Percentiles rank a stretch among this genome's conserved stretches.
These are phyloP conservation scores for Eurotiales sp. DNA, from an alignment of 2,329 filamentous ascomycete species.

Conservation along the genomic window DNA sequence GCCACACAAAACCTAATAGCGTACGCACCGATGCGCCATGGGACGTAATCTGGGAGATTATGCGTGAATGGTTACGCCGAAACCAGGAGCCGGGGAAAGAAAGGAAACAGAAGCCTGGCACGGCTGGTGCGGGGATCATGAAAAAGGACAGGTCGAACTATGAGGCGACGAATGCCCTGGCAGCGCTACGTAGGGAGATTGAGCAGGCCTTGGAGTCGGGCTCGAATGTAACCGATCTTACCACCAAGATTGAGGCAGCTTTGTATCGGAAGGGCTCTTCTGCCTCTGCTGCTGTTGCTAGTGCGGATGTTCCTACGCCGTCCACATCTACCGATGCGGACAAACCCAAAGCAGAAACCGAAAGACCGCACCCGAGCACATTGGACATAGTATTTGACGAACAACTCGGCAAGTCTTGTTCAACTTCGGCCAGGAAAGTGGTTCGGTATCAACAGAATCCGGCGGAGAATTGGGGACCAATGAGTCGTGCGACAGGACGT, in stretches of 20 bases:
- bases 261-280: conserved; percentile 35
- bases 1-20: conserved; percentile 83
- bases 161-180: conserved; percentile 28
- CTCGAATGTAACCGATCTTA: conserved; percentile 35
- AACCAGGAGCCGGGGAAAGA: conserved; percentile 74
- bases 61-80: conserved; percentile 86
- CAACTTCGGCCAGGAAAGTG: conserved; percentile 54
- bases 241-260: conserved; percentile 42
- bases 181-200: conserved; percentile 34
- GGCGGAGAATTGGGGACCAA: conserved; percentile 87
- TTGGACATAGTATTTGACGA: conserved; percentile 76
- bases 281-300: neutral
- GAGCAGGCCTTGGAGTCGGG: conserved; percentile 31
- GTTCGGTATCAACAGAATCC: conserved; percentile 90
- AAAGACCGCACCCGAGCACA: conserved; percentile 32
- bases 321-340: conserved; percentile 25
- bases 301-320: neutral
- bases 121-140: conserved; percentile 68
- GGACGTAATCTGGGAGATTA: conserved; percentile 84
- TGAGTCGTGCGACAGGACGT: conserved; percentile 47
- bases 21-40: conserved; percentile 94
- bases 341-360: conserved; percentile 3
- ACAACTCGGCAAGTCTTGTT: conserved; percentile 63
- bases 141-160: conserved; percentile 30
- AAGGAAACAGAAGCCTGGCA: conserved; percentile 54